A percentile compares a stretch with the other conserved stretches of the same genome.
Evolutionary conservation across 192 early-diverging fungal species (phyloP).

Genomic region (Backusella psychrophila): DNA sequence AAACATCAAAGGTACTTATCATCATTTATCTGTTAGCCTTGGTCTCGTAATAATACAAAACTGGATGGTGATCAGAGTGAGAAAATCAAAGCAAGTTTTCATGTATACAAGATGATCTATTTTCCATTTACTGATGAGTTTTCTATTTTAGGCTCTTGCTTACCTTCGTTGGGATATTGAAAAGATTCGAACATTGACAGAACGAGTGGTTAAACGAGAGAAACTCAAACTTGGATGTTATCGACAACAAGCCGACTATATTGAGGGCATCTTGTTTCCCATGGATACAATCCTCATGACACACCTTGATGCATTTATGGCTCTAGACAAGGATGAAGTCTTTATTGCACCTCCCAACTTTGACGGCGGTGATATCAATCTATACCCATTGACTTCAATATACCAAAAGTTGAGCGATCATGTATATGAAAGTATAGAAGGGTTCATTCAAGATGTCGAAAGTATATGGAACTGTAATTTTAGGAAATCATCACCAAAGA

Average conservation of each 20-base stretch:
- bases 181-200: conserved; percentile 77
- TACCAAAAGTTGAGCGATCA: conserved; percentile 28
- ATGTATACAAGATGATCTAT: no score
- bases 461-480: conserved; percentile 74
- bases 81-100: no score
- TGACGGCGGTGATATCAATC: neutral
- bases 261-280: conserved; percentile 69
- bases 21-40: conserved; percentile 54
- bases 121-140: no score
- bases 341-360: neutral
- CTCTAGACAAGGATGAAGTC: neutral
- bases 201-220: conserved; percentile 73
- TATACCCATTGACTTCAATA: neutral
- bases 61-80: neutral
- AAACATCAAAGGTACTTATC: neutral
- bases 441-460: conserved; percentile 58
- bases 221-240: conserved; percentile 61
- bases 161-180: conserved; percentile 82
- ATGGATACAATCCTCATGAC: conserved; percentile 63
- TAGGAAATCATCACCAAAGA: conserved; percentile 63
- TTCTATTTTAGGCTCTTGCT: conserved; percentile 31
- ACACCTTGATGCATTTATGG: conserved; percentile 65
- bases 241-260: conserved; percentile 57
- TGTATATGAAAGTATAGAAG: conserved; percentile 54
- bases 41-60: conserved; percentile 66